A percentile compares a stretch with the other conserved stretches of the same genome.
Evolutionary conservation across 2,329 filamentous ascomycete species (phyloP).

Genomic region (Phialophora macrospora): DNA sequence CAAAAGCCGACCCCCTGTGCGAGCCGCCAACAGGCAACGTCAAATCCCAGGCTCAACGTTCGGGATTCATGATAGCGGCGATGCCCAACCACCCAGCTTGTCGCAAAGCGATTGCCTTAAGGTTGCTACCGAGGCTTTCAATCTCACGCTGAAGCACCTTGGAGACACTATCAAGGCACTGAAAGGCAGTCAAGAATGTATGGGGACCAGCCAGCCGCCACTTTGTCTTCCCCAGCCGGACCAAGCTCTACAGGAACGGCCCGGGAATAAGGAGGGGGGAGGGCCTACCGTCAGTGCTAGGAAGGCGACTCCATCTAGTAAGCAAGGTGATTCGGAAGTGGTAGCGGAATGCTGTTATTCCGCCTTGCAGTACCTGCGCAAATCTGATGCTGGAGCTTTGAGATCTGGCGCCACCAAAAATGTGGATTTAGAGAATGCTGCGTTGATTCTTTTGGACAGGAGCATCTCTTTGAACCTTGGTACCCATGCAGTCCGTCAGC

Average conservation of each 20-base stretch:
- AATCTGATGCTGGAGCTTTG: conserved; percentile 28
- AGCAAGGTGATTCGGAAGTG: conserved; percentile 25
- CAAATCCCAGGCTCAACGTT: conserved; percentile 18
- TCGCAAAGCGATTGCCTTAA: conserved; percentile 45
- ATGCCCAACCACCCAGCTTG: conserved; percentile 9
- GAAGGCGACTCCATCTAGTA: conserved; percentile 1
- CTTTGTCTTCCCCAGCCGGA: conserved; percentile 19
- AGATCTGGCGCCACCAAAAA: conserved; percentile 1
- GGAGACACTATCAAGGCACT: conserved; percentile 44
- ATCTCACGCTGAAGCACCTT: conserved; percentile 50
- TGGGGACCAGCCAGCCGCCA: neutral
- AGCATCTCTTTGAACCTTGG: conserved; percentile 32
- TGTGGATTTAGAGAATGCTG: conserved; percentile 31
- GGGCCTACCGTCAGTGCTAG: conserved; percentile 36
- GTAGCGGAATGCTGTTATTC: conserved; percentile 49
- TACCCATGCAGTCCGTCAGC: conserved; percentile 26
- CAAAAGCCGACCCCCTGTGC: conserved; percentile 37
- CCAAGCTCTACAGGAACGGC: conserved; percentile 40
- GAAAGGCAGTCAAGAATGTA: conserved; percentile 21
- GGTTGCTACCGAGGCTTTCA: conserved; percentile 54
- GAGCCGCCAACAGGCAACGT: conserved; percentile 27
- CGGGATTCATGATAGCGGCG: conserved; percentile 23
- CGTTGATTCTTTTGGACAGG: conserved; percentile 38
- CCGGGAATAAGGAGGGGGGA: conserved; percentile 40
- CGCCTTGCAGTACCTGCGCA: conserved; percentile 47